A percentile compares a stretch with the other conserved stretches of the same genome.
phyloP scores from a whole-genome alignment of 371 early-diverging fungal species.

The Saksenaea oblongispora region DNA sequence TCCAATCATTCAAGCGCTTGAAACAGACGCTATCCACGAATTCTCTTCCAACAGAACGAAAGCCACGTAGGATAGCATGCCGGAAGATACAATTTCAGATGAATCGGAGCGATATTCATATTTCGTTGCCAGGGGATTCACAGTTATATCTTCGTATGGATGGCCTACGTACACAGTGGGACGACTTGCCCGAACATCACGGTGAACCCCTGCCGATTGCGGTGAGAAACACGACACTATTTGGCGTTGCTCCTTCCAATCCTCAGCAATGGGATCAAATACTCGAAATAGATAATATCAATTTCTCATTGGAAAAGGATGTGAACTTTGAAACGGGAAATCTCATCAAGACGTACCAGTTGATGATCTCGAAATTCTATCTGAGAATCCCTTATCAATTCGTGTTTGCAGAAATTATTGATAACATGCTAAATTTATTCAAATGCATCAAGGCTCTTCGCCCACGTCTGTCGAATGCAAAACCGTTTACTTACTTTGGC shows the following conservation, averaged over 20 bases:
- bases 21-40: background rate
- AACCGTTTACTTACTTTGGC: conserved; percentile 34
- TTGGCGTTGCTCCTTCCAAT: conserved; percentile 24
- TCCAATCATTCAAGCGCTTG: conserved; percentile 12
- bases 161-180: conserved; percentile 22
- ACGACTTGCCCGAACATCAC: conserved; percentile 3
- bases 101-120: conserved; percentile 30
- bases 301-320: conserved; percentile 24
- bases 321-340: conserved; percentile 10
- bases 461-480: conserved; percentile 22
- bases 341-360: conserved; percentile 14
- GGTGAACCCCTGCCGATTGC: conserved; percentile 8
- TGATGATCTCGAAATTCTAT: conserved; percentile 30
- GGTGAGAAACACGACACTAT: conserved; percentile 27
- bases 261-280: conserved; percentile 42
- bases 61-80: background rate
- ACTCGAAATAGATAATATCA: conserved; percentile 34
- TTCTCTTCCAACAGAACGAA: background rate
- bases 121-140: conserved; percentile 21
- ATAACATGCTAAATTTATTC: conserved; percentile 31
- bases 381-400: conserved; percentile 44
- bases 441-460: conserved; percentile 40
- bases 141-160: conserved; percentile 36
- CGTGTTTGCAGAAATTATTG: conserved; percentile 40
- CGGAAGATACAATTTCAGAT: conserved; percentile 28